Conservation (phyloP, 352 stramenopile genomes). For the Phytophthora hybrid region DNA sequence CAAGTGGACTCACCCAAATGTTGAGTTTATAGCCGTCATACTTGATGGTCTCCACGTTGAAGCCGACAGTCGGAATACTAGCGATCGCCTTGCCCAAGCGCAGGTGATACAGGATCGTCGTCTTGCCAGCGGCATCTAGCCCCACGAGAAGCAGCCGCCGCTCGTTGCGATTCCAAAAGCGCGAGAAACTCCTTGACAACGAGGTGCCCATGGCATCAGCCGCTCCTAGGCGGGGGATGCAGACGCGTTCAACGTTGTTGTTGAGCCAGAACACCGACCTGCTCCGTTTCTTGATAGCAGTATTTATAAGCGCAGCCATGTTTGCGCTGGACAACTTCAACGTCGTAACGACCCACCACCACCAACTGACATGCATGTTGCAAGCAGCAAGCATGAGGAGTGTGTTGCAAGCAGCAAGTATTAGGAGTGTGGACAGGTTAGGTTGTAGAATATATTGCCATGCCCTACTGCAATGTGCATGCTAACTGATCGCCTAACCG, state of each 20-base stretch:
- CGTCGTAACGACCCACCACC: slow-evolving; percentile 20
- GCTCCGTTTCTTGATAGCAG: slow-evolving; percentile 7
- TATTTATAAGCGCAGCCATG: slow-evolving; percentile 33
- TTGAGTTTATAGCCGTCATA: slow-evolving; percentile 81
- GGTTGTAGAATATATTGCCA: slow-evolving; percentile 19
- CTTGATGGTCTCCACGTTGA: slow-evolving; percentile 85
- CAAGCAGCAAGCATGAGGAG: too few species aligned
- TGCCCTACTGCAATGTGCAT: slow-evolving; percentile 16
- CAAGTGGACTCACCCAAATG: slow-evolving; percentile 63
- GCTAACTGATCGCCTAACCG: slow-evolving; percentile 44
- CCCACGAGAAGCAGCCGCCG: slow-evolving; percentile 79
- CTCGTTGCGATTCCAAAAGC: slow-evolving; percentile 84
- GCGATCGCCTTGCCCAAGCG: slow-evolving; percentile 79
- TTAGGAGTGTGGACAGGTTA: not conserved
- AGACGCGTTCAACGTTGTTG: slow-evolving; percentile 13
- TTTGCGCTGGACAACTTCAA: slow-evolving; percentile 15
- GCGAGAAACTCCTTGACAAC: slow-evolving; percentile 69
- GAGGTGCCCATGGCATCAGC: slow-evolving; percentile 75
- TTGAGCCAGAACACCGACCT: not conserved
- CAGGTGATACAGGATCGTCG: slow-evolving; percentile 85
- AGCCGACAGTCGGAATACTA: slow-evolving; percentile 83
- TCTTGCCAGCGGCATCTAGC: slow-evolving; percentile 82
- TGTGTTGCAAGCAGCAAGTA: too few species aligned
- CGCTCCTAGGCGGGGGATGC: slow-evolving; percentile 8
- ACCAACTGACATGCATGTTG: not conserved